Percentiles rank a stretch among this genome's conserved stretches.
phyloP scores from a whole-genome alignment of 2,329 filamentous ascomycete genomes.

The Aspergillus eucalypticola region DNA sequence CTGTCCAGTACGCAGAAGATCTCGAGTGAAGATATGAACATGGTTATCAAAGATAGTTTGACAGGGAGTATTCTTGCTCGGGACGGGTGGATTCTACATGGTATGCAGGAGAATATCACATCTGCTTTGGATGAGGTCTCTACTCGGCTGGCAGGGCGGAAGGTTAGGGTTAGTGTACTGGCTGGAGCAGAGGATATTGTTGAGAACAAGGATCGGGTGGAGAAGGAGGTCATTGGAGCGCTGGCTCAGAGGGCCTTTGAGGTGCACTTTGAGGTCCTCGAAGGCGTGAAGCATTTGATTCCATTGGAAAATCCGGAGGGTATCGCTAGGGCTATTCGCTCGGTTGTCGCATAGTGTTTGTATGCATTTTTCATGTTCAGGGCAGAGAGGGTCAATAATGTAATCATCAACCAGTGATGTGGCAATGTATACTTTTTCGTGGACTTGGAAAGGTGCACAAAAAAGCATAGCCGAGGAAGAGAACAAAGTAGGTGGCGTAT shows the following conservation, averaged over 20 bases:
- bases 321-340: constrained; percentile 11
- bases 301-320: constrained; percentile 25
- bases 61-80: constrained; percentile 32
- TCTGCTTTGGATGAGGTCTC: constrained; percentile 9
- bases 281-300: constrained; percentile 25
- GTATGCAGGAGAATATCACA: constrained; percentile 37
- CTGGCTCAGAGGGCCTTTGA: constrained; percentile 13
- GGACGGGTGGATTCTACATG: constrained; percentile 38
- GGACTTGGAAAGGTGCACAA: no score
- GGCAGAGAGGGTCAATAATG: no score
- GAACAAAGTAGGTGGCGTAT: no score
- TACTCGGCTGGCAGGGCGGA: constrained; percentile 7
- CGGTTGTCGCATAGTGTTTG: not conserved
- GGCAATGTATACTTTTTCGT: no score
- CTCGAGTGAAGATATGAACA: constrained; percentile 17
- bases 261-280: constrained; percentile 12
- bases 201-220: constrained; percentile 34
- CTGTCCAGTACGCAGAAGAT: constrained; percentile 26
- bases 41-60: constrained; percentile 32
- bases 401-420: no score
- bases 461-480: no score
- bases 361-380: no score
- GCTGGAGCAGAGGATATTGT: constrained; percentile 37
- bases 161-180: constrained; percentile 25
- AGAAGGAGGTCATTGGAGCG: constrained; percentile 24